Evolutionary conservation across 2,329 filamentous ascomycete species (phyloP).

Genomic region (Scortechinia acanthostroma): DNA sequence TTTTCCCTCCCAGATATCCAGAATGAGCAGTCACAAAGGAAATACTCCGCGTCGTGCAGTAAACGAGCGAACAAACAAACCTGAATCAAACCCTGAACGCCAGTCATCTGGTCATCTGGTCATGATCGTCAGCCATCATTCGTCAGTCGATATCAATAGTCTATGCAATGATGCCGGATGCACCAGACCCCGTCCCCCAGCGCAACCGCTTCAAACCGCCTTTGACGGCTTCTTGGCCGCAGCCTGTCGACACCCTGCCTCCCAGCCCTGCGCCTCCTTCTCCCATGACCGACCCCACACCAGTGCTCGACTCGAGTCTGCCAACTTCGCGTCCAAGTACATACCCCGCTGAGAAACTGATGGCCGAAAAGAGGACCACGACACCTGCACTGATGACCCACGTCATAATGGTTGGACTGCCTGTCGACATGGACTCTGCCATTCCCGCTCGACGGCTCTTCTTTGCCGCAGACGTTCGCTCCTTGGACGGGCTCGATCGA

Average conservation of each 20-base stretch:
- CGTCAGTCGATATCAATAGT: neutral
- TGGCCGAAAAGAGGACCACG: slow-evolving; percentile 53
- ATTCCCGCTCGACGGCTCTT: slow-evolving; percentile 9
- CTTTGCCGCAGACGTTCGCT: neutral
- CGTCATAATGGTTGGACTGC: slow-evolving; percentile 53
- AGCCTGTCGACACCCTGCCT: slow-evolving; percentile 20
- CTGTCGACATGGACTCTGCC: slow-evolving; percentile 18
- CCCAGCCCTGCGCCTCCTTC: slow-evolving; percentile 9
- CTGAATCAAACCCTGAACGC: no score
- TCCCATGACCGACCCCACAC: no score
- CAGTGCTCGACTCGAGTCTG: slow-evolving; percentile 40
- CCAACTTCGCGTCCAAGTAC: slow-evolving; percentile 51
- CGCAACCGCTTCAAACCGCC: slow-evolving; percentile 29
- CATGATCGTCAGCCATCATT: no score
- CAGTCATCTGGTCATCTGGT: no score
- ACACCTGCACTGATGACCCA: slow-evolving; percentile 62
- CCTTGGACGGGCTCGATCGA: neutral
- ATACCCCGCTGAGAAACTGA: slow-evolving; percentile 60
- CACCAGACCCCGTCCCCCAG: slow-evolving; percentile 25
- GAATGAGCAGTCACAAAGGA: no score
- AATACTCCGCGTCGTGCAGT: no score
- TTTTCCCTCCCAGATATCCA: no score
- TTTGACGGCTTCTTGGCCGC: slow-evolving; percentile 33
- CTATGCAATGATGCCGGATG: slow-evolving; percentile 24
- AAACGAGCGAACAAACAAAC: no score